Percentiles rank a stretch among this genome's conserved stretches.
phyloP scores from a whole-genome alignment of 164 flowering plant species.

The Magnolia sinica region DNA sequence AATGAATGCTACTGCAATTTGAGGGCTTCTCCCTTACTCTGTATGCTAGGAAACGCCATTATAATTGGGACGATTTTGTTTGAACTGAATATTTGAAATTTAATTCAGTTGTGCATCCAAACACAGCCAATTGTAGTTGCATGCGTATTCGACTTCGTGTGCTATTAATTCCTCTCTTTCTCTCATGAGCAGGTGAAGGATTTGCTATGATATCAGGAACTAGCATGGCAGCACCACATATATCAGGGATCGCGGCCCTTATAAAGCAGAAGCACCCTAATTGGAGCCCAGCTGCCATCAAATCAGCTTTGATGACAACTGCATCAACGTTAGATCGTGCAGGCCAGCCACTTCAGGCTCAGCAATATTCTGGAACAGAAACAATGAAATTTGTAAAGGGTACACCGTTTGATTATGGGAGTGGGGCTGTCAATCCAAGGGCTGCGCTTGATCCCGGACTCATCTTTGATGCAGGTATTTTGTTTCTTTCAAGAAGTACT shows the following conservation, averaged over 20 bases:
- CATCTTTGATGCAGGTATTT: conserved; percentile 87
- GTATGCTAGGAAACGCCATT: background rate
- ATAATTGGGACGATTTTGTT: background rate
- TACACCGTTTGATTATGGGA: conserved; percentile 94
- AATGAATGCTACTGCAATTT: background rate
- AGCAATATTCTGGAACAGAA: conserved; percentile 75
- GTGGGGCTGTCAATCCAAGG: conserved; percentile 91
- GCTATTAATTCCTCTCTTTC: background rate
- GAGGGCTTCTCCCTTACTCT: background rate
- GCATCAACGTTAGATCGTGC: conserved; percentile 67
- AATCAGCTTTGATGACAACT: conserved; percentile 97
- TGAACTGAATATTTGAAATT: no score
- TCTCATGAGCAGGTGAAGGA: conserved; percentile 66
- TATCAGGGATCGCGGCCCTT: conserved; percentile 96
- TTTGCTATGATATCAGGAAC: conserved; percentile 98
- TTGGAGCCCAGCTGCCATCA: conserved; percentile 95
- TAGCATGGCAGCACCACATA: conserved; percentile 99
- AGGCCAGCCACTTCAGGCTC: conserved; percentile 86
- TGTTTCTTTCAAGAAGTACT: background rate
- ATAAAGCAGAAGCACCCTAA: conserved; percentile 87
- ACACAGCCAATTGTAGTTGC: background rate
- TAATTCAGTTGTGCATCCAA: background rate
- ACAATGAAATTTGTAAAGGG: conserved; percentile 58
- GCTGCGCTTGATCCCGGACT: conserved; percentile 97
- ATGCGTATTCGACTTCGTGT: background rate